Evolutionary conservation across 2,329 filamentous ascomycete genomes (phyloP), one percentile per base, ranked within the genome.

Genomic region (Elsinoe necatrix): DNA sequence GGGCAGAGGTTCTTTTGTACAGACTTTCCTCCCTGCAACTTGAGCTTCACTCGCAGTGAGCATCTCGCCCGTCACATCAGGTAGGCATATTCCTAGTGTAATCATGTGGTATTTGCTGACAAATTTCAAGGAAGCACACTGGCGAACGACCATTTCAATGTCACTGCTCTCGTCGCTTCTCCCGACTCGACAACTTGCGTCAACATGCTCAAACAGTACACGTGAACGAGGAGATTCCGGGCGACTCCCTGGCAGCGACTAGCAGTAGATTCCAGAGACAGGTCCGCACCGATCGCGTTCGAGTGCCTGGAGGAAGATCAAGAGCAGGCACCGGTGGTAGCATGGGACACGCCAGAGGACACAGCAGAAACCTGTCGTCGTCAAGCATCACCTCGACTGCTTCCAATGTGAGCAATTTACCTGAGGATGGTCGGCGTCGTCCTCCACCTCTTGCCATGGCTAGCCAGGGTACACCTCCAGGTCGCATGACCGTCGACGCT

Each of bases 171-270:
- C 83, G 93, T 52, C 83, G 90, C 56, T 98, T 98, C 69, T 97
- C 93, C 8, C 83, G 92, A 50, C 80, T 97, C 45, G 92, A 98
- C 71, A 98, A 98, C 67, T 76, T 98, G 14, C 84, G 93, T 58
- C 93, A 98, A 69, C 93, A 98, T 77, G 93, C 93, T 43, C 91
- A 96, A 71, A 97, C 93, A 0, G 93, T 98, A 0, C 93, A 98
- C 69, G 87, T 95, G 58, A 96, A 97, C 69, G 93, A 97, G 69
- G 90, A 96, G 57, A 98, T 98, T 31, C 93, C 93, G 2, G 84
- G 85, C 39, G 90, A 96, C 69, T 97, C 93, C 1, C 80, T 97
- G 18, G 93, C 93, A 14, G 93, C 92, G 3, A 93, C 89, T 1
- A 90, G 91, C 21, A 95, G 91, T 7, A 80, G 92, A 37, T 96